Evolutionary conservation across 345 rosid genomes (phyloP), one percentile per base, ranked within the genome.

Genomic region (Hirschfeldia incana): DNA sequence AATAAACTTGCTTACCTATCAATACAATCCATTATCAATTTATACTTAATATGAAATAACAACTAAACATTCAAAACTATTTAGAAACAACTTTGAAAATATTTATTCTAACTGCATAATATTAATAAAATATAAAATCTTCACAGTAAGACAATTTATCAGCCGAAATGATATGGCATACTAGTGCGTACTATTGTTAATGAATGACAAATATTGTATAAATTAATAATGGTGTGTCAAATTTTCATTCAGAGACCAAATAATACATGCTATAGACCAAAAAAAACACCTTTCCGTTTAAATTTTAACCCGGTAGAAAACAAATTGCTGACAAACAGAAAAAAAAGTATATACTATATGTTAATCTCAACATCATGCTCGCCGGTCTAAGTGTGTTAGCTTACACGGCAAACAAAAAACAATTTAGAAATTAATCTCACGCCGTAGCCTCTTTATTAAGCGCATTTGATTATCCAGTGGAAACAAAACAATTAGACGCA

Each of bases 401-500:
- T 49, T 4, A n/a, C 57, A 49, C 57, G 57, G 57, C 57, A 49
- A n/a, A n/a, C 57, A 49, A 1, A 49, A 49, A 49, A 49, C 57
- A 49, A 49, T 49, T 49, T 49, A 49, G 15, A 44, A 42, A 8
- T 10, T 42, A 42, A 42, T 42, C 4, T 42, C 49, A 42, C 49
- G 49, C n/a, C 49, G 4, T 42, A 42, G 49, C 11, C 10, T 49
- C 57, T 49, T 49, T 13, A 49, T 53, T 15, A 15, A 16, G 16
- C 59, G 57, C 58, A 75, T 66, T 75, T 53, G 58, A 13, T 44
- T 55, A 66, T 13, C 27, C n/a, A 66, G 13, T 28, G 27, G 21
- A 67, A 8, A 4, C 32, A 30, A 69, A 55, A 2, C 26, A 2
- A 53, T 10, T 5, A 53, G 59, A 53, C 59, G 59, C 59, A 53